Evolutionary conservation across 352 stramenopile genomes (phyloP), one percentile per base, ranked within the genome.

Genomic region (Aphanomyces cochlioides): DNA sequence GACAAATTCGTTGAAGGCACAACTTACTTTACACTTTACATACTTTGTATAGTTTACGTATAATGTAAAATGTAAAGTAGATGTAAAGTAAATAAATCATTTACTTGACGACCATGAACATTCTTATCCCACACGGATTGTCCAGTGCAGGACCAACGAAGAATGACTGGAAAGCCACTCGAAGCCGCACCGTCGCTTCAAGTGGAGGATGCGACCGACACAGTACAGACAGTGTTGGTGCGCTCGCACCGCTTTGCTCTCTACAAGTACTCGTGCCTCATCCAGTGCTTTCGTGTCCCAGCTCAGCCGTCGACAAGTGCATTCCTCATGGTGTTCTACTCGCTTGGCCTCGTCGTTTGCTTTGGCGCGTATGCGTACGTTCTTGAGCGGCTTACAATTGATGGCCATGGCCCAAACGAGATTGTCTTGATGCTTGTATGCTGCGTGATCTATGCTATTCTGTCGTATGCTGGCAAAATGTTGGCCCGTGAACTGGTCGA

Each of bases 291-390:
- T 47, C 64, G 64, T 8, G 37, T 70, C 15, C 64, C 64, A 7
- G 36, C 64, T 7, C 38, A 47, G 36, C 54, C 64, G 54, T 54
- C 48, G 17, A 53, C 64, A 21, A 48, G 4, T 17, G 47, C 43
- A n/a, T 40, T 7, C 19, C 54, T 70, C 48, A 43, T 61, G 7
- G 64, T 61, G 17, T 63, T 61, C 19, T 95, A 83, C 71, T 91
- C 89, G 69, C 67, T 93, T 39, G 87, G 87, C 21, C 90, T 95
- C 58, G 89, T 95, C 76, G 73, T 79, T 13, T 88, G 77, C 21
- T 91, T 97, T 78, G 89, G 95, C 47, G 72, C 83, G 15, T 96
- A 97, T 74, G 90, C 89, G 47, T 76, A 96, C 38, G 71, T 96
- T 12, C 73, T 97, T 43, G 90, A 97, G 74, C 95, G 93, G 74